These are phyloP conservation scores for Asterella californica DNA, from an alignment of 225 moss, liverwort and hornwort genomes.

Conservation along the genomic window DNA sequence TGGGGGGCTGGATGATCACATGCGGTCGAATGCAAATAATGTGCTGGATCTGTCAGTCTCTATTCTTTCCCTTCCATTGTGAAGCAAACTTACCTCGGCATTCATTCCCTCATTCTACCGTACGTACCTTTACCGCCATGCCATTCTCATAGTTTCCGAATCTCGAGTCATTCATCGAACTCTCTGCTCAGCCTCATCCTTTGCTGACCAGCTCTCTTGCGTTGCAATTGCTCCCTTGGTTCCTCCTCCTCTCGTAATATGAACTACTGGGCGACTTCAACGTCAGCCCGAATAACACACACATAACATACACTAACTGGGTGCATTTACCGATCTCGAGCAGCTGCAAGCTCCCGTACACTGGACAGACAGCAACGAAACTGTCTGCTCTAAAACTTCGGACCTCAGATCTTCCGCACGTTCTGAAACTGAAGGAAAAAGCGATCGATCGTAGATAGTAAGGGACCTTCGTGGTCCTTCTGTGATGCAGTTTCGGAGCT, in stretches of 20 bases:
- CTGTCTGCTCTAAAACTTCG: neutral
- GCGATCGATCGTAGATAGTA: neutral
- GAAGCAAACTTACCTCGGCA: no score
- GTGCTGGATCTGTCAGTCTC: no score
- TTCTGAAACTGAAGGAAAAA: neutral
- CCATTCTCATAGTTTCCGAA: neutral
- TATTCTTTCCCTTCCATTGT: no score
- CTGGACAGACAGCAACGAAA: neutral
- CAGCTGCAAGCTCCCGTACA: neutral
- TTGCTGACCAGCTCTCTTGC: neutral
- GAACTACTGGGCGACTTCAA: neutral
- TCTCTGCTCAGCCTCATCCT: no score
- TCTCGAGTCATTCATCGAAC: neutral
- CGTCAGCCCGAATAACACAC: neutral
- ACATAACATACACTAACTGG: neutral
- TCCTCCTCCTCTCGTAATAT: neutral
- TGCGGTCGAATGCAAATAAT: no score
- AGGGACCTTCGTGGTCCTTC: neutral
- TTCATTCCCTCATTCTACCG: no score
- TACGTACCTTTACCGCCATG: no score
- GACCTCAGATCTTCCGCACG: neutral
- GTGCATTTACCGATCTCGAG: neutral
- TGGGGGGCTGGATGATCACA: no score
- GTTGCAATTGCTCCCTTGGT: neutral
- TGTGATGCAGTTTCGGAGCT: constrained; percentile 16